phyloP scores from a whole-genome alignment of 2,329 filamentous ascomycete genomes.

The Uncinocarpus reesii region DNA sequence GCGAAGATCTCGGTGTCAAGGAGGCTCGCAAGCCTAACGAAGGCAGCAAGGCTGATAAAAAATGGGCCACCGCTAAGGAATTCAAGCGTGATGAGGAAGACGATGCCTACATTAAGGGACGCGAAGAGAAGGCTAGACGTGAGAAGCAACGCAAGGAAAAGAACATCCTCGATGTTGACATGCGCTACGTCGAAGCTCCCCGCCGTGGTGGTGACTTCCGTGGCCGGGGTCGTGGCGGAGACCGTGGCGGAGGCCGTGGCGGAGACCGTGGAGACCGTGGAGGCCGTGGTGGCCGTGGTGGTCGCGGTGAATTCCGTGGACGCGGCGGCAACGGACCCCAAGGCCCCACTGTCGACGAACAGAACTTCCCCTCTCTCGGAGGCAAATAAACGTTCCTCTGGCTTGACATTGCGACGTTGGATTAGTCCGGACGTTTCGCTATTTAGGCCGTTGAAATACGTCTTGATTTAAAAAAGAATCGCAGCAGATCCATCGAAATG shows the following conservation, averaged over 20 bases:
- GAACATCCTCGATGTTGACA: slow-evolving; percentile 78
- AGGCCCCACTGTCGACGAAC: slow-evolving; percentile 35
- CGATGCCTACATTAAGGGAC: slow-evolving; percentile 62
- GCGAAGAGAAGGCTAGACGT: slow-evolving; percentile 64
- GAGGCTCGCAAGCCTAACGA: slow-evolving; percentile 86
- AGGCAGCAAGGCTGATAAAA: slow-evolving; percentile 76
- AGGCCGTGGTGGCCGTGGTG: slow-evolving; percentile 33
- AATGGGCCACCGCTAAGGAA: slow-evolving; percentile 78
- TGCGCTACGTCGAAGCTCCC: slow-evolving; percentile 64
- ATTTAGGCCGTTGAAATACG: slow-evolving; percentile 1
- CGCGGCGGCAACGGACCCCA: slow-evolving; percentile 23
- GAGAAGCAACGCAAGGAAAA: slow-evolving; percentile 89
- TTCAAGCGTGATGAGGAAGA: slow-evolving; percentile 48
- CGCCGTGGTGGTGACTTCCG: slow-evolving; percentile 41
- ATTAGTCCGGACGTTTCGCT: slow-evolving; percentile 5
- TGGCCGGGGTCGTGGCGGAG: slow-evolving; percentile 43
- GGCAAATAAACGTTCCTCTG: slow-evolving; percentile 25
- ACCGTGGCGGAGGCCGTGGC: slow-evolving; percentile 24
- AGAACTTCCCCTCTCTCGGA: slow-evolving; percentile 39
- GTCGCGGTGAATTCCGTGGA: slow-evolving; percentile 37
- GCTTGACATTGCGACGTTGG: slow-evolving; percentile 5
- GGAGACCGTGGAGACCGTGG: slow-evolving; percentile 38
- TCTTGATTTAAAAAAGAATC: neutral
- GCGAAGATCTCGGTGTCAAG: slow-evolving; percentile 51
- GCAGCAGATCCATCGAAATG: slow-evolving; percentile 1